Percentiles rank a stretch among this genome's conserved stretches.
phyloP scores from a whole-genome alignment of 345 rosid genomes.

The Aquilaria yunnanensis region DNA sequence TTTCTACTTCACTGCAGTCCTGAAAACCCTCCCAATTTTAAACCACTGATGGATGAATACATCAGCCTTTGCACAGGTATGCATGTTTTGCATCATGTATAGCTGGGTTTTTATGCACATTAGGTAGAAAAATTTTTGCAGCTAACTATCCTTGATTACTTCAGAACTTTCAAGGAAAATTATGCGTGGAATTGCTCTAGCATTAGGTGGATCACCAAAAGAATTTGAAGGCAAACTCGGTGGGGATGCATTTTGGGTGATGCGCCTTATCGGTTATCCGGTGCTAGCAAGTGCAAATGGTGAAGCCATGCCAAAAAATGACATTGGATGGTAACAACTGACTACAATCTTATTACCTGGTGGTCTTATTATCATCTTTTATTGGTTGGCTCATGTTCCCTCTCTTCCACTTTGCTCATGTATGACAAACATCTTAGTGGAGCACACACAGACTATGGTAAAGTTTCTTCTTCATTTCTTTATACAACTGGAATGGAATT shows the following conservation, averaged over 20 bases:
- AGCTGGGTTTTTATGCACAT: not conserved
- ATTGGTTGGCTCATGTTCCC: not conserved
- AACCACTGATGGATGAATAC: constrained; percentile 65
- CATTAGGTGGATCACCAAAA: constrained; percentile 54
- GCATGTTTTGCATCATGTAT: constrained; percentile 3
- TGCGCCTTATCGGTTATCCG: constrained; percentile 80
- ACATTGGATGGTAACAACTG: constrained; percentile 66
- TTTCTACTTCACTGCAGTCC: constrained; percentile 47
- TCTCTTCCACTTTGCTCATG: constrained; percentile 4
- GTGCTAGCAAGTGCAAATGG: constrained; percentile 31
- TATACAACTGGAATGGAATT: not conserved
- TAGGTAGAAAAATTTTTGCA: not conserved
- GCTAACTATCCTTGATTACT: constrained; percentile 6
- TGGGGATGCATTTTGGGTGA: constrained; percentile 87
- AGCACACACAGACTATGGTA: constrained; percentile 92
- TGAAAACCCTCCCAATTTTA: constrained; percentile 42
- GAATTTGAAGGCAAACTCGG: constrained; percentile 71
- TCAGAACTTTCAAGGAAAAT: constrained; percentile 76
- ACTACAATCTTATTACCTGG: constrained; percentile 1
- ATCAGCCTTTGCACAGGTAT: constrained; percentile 60
- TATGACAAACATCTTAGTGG: constrained; percentile 39
- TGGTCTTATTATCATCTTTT: constrained; percentile 3
- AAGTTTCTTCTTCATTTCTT: constrained; percentile 10
- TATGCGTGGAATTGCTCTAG: constrained; percentile 68
- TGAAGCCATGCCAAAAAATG: constrained; percentile 32